A percentile compares a stretch with the other conserved stretches of the same genome.
These are phyloP conservation scores for Ustilago curta DNA, from an alignment of 1,284 basidiomycete species.

Conservation along the genomic window DNA sequence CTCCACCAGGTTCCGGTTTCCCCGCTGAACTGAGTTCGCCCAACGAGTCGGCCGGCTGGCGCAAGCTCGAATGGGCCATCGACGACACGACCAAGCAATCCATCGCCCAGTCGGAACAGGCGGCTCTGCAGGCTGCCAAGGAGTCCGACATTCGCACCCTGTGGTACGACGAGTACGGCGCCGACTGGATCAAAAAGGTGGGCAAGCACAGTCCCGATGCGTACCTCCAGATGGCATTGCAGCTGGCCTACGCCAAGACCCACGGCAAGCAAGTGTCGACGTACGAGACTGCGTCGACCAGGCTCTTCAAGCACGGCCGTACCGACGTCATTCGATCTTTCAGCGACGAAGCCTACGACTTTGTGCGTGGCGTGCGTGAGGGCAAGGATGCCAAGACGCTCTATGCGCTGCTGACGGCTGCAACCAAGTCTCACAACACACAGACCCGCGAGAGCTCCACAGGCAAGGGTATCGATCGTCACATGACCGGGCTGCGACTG, in stretches of 20 bases:
- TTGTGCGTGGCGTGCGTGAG: conserved; percentile 82
- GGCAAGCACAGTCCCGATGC: conserved; percentile 89
- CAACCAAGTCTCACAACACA: conserved; percentile 79
- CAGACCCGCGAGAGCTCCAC: conserved; percentile 84
- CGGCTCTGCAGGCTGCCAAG: conserved; percentile 76
- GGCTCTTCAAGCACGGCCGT: conserved; percentile 88
- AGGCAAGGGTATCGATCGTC: conserved; percentile 90
- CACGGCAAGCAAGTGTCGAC: conserved; percentile 85
- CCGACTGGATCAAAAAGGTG: conserved; percentile 87
- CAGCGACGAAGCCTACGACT: conserved; percentile 80
- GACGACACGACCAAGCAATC: conserved; percentile 76
- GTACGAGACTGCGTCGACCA: conserved; percentile 93
- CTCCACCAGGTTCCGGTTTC: conserved; percentile 42
- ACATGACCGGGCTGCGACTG: conserved; percentile 85
- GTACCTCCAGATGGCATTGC: conserved; percentile 91
- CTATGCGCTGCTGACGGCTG: conserved; percentile 76
- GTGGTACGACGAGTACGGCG: conserved; percentile 87
- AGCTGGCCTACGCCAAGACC: conserved; percentile 88
- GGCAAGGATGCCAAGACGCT: conserved; percentile 73
- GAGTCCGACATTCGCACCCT: conserved; percentile 87
- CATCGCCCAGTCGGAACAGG: conserved; percentile 75
- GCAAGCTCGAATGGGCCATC: conserved; percentile 80
- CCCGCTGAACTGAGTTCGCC: conserved; percentile 54
- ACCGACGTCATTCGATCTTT: conserved; percentile 91
- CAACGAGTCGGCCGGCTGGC: conserved; percentile 72